Conservation (phyloP, 2,329 filamentous ascomycete species). For the Aspergillus ibericus region DNA sequence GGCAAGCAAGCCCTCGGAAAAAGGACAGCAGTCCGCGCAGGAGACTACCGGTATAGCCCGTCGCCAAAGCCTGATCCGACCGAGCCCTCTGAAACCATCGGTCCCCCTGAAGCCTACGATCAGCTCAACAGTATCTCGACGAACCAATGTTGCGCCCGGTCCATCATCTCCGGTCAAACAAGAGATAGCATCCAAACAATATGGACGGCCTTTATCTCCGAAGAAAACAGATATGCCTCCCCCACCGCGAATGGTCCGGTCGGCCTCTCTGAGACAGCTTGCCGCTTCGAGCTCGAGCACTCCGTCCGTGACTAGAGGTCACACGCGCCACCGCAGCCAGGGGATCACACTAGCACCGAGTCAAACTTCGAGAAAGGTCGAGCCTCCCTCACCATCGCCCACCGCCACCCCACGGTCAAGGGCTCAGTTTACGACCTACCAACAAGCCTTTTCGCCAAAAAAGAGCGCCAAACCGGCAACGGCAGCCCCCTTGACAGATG, state of each 20-base stretch:
- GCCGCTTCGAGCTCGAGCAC: conserved; percentile 19
- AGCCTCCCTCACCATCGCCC: conserved; percentile 18
- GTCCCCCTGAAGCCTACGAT: conserved; percentile 17
- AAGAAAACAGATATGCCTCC: conserved; percentile 37
- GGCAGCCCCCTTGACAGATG: conserved; percentile 17
- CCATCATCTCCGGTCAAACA: conserved; percentile 25
- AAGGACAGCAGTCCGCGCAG: conserved; percentile 7
- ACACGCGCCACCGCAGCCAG: conserved; percentile 40
- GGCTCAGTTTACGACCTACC: conserved; percentile 37
- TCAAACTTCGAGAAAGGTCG: conserved; percentile 17
- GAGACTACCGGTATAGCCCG: conserved; percentile 18
- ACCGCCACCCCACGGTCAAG: conserved; percentile 23
- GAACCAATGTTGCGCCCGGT: conserved; percentile 17
- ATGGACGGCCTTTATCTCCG: conserved; percentile 24
- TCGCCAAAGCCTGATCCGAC: conserved; percentile 33
- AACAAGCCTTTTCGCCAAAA: conserved; percentile 42
- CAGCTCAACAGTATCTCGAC: conserved; percentile 20
- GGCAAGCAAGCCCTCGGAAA: conserved; percentile 13
- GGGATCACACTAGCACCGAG: conserved; percentile 21
- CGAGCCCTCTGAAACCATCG: conserved; percentile 22
- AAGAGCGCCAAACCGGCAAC: conserved; percentile 32
- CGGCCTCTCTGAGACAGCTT: conserved; percentile 41
- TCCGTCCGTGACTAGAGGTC: conserved; percentile 22
- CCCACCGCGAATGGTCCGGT: conserved; percentile 35
- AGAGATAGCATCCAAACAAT: conserved; percentile 9